phyloP scores from a whole-genome alignment of 495 filamentous ascomycete species.

The Trichocladium uniseriatum region DNA sequence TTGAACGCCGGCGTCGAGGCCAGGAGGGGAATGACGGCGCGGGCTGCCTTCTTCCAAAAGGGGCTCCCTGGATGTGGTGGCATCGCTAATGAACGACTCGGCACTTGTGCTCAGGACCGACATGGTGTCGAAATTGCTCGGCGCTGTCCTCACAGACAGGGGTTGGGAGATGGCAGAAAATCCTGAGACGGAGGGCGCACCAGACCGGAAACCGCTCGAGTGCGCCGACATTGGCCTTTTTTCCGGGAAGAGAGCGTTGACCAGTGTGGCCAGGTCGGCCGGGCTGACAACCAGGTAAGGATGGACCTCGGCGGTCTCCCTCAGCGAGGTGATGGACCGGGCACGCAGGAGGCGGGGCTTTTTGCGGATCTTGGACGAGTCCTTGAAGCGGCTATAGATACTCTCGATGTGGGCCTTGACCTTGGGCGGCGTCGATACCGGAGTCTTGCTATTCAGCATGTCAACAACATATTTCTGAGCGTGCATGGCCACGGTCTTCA shows the following conservation, averaged over 20 bases:
- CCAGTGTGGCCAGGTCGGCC: constrained; percentile 60
- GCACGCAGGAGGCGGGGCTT: constrained; percentile 55
- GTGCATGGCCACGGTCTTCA: constrained; percentile 71
- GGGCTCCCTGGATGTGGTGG: constrained; percentile 54
- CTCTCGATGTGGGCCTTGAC: constrained; percentile 68
- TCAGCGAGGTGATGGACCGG: constrained; percentile 57
- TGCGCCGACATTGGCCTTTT: constrained; percentile 46
- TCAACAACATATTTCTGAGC: constrained; percentile 66
- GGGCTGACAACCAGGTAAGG: constrained; percentile 65
- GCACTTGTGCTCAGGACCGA: constrained; percentile 59
- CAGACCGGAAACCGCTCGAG: constrained; percentile 47
- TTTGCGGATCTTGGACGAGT: constrained; percentile 37
- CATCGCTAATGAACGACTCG: constrained; percentile 60
- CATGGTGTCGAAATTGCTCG: constrained; percentile 43
- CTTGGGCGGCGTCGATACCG: constrained; percentile 51
- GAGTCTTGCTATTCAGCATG: constrained; percentile 50
- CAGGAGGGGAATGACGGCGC: constrained; percentile 36
- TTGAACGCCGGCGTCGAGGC: constrained; percentile 26
- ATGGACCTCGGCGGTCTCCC: constrained; percentile 61
- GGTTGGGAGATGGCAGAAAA: constrained; percentile 45
- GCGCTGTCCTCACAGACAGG: constrained; percentile 34
- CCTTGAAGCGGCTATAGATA: constrained; percentile 59
- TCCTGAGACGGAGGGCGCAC: constrained; percentile 58
- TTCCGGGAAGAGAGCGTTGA: constrained; percentile 63
- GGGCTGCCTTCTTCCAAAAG: constrained; percentile 46